Conservation (phyloP, 257 asterid genomes). For the Solanum lycopersicoides region DNA sequence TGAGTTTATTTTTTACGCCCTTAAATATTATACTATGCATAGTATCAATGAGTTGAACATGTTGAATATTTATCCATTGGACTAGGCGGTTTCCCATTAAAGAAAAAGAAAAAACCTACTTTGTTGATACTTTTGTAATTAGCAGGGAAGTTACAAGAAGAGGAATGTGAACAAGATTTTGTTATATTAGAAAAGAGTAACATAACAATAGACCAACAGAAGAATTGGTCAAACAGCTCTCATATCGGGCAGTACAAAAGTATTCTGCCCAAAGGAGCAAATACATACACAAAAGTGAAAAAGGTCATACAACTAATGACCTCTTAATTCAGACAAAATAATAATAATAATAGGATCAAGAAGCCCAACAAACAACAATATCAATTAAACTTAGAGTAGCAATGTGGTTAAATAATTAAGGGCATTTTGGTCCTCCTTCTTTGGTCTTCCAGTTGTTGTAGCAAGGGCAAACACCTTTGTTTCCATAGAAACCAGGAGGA, state of each 20-base stretch:
- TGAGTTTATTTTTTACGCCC: no score
- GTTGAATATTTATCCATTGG: not conserved
- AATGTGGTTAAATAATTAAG: not conserved
- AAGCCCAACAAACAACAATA: not conserved
- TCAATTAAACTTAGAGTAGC: not conserved
- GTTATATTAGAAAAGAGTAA: not conserved
- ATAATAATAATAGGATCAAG: not conserved
- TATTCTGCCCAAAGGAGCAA: not conserved
- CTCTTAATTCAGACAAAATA: not conserved
- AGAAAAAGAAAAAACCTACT: not conserved
- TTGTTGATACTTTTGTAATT: not conserved
- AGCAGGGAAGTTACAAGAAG: not conserved
- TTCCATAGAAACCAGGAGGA: conserved; percentile 53
- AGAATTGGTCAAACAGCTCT: not conserved
- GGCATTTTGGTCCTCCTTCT: conserved; percentile 58
- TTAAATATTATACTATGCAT: no score
- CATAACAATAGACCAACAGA: not conserved
- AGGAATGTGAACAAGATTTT: not conserved
- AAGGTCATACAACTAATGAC: not conserved
- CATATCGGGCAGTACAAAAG: not conserved
- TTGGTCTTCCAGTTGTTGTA: conserved; percentile 52
- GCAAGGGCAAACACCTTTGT: conserved; percentile 33
- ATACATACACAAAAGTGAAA: not conserved
- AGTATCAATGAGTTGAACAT: not conserved
- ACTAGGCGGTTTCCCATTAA: not conserved